phyloP scores from a whole-genome alignment of 495 filamentous ascomycete genomes.

The Penicillium ucsense region DNA sequence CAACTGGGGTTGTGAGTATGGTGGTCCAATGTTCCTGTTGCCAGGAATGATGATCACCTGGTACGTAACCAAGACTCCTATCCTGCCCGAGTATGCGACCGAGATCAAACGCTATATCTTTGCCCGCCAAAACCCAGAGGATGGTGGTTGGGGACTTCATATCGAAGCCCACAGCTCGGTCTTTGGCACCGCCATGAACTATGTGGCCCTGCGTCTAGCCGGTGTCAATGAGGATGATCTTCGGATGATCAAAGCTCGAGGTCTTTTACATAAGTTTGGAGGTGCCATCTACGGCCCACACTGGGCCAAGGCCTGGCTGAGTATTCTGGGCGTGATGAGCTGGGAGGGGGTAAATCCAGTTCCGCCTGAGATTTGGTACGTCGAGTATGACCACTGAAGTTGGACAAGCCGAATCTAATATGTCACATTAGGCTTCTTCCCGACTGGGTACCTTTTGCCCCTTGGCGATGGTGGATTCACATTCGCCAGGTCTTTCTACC shows the following conservation, averaged over 20 bases:
- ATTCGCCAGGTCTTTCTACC: conserved; percentile 88
- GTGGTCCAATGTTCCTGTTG: conserved; percentile 79
- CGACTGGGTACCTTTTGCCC: conserved; percentile 88
- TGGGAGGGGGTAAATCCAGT: conserved; percentile 94
- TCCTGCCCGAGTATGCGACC: conserved; percentile 68
- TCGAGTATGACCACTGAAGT: neutral
- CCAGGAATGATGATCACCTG: conserved; percentile 79
- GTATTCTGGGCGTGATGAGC: conserved; percentile 67
- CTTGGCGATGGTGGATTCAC: conserved; percentile 99
- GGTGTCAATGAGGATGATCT: conserved; percentile 82
- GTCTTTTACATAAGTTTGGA: conserved; percentile 72
- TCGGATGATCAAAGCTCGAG: conserved; percentile 78
- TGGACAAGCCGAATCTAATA: too few species aligned
- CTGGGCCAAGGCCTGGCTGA: conserved; percentile 93
- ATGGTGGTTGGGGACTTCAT: conserved; percentile 95
- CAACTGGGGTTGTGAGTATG: conserved; percentile 96
- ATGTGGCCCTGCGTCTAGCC: conserved; percentile 73
- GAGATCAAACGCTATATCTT: conserved; percentile 95
- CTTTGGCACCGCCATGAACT: conserved; percentile 86
- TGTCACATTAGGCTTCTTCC: conserved; percentile 55
- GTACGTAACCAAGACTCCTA: conserved; percentile 82
- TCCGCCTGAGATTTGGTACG: conserved; percentile 80
- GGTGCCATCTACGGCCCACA: conserved; percentile 80
- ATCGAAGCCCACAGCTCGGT: conserved; percentile 91
- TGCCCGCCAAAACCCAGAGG: conserved; percentile 71